Evolutionary conservation across 2,329 filamentous ascomycete genomes (phyloP), one percentile per base, ranked within the genome.

Genomic region (Neopestalotiopsis sp.): DNA sequence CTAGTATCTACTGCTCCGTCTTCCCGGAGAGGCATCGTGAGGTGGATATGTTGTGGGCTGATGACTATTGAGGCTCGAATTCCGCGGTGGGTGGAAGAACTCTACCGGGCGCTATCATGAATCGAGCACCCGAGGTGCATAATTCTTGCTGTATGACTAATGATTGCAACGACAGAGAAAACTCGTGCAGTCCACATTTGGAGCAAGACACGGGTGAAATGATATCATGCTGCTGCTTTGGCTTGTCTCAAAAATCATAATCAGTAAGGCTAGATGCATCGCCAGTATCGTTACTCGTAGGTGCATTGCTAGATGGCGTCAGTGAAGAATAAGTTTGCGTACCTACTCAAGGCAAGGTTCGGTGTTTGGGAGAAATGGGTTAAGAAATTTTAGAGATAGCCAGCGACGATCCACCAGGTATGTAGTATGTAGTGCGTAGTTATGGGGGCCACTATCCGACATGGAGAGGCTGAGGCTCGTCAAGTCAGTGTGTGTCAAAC

Each of bases 11-110:
- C 45, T 53, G 17, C 45, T 53, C 45, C 20, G 45, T 53, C 59
- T 62, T 62, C 61, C n/a, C 30, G 24, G 38, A 49, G 61, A 24
- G 61, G 61, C 34, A 62, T 62, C 30, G 59, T 40, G 59, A 62
- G 32, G 59, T 62, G 59, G 59, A 62, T 62, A 38, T 62, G n/a
- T 62, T 20, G 30, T 30, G 32, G 59, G 34, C 14, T 62, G 45
- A 53, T 40, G 59, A 40, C 57, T 59, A 53, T 62, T 40, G 59
- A 62, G 32, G 59, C 30, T 62, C 59, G 32, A 38, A 20, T 62
- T 62, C 59, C 59, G 59, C 59, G 32, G 59, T 62, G 59, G 59
- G 34, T 62, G 59, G 59, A 62, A 20, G 30, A 34, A 62, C 28
- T 20, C 20, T 10, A 34, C 13, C 28, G n/a, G 59, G 13, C 59